Conservation (phyloP, 345 rosid species). For the Nephelium lappaceum region DNA sequence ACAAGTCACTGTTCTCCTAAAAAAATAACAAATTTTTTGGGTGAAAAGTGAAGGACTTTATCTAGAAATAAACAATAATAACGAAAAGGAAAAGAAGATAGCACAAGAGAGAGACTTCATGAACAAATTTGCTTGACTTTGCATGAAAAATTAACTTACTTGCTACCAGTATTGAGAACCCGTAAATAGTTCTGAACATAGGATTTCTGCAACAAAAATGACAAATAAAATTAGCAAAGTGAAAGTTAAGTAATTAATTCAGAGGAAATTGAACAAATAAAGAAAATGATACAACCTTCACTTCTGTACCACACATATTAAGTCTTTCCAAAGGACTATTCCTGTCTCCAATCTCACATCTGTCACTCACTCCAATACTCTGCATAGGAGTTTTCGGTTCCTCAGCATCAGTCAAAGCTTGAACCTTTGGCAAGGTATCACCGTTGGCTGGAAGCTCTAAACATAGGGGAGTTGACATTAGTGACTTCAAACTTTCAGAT, state of each 20-base stretch:
- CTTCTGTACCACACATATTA: conserved; percentile 41
- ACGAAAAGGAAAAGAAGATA: too few relatives aligned
- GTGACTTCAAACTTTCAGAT: conserved; percentile 53
- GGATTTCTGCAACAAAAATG: conserved; percentile 46
- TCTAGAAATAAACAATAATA: too few relatives aligned
- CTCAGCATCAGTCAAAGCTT: conserved; percentile 20
- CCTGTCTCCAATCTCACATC: conserved; percentile 22
- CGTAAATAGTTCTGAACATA: conserved; percentile 62
- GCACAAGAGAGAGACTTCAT: too few relatives aligned
- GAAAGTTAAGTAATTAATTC: neutral
- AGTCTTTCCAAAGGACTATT: conserved; percentile 56
- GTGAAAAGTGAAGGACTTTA: too few relatives aligned
- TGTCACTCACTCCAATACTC: conserved; percentile 17
- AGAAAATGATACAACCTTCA: conserved; percentile 46
- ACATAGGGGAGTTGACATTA: conserved; percentile 40
- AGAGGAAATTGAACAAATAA: neutral
- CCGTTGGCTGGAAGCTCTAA: conserved; percentile 27
- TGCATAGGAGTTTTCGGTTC: conserved; percentile 60
- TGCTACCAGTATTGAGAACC: conserved; percentile 65
- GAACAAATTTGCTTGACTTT: neutral
- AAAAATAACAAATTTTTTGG: too few relatives aligned
- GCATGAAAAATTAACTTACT: conserved; percentile 43
- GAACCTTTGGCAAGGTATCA: conserved; percentile 18
- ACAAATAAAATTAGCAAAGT: neutral
- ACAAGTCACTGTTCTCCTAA: too few relatives aligned